These are phyloP conservation scores for Microcyclospora tardicrescens DNA, from an alignment of 2,329 filamentous ascomycete genomes.

Conservation along the genomic window DNA sequence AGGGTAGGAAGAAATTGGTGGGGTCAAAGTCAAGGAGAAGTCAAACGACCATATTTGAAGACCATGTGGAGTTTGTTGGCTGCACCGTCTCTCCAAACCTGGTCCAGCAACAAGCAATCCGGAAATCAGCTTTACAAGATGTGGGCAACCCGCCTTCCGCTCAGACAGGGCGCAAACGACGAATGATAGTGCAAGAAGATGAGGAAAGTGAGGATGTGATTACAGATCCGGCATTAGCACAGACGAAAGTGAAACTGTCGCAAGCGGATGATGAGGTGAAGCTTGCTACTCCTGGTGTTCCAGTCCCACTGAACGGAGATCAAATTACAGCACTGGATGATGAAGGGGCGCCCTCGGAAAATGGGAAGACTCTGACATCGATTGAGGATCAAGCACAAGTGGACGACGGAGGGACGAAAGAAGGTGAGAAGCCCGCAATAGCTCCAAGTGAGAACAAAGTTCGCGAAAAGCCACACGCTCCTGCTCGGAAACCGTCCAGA, in stretches of 20 bases:
- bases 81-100: slow-evolving; percentile 15
- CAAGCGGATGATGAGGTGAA: background rate
- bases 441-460: background rate
- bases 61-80: slow-evolving; percentile 15
- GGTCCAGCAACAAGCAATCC: slow-evolving; percentile 21
- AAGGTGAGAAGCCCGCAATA: background rate
- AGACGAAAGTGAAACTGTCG: background rate
- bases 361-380: background rate
- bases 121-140: slow-evolving; percentile 12
- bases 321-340: background rate
- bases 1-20: too few species aligned
- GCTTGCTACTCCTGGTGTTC: too few species aligned
- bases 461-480: background rate
- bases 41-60: slow-evolving; percentile 24
- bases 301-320: background rate
- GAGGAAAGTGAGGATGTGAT: slow-evolving; percentile 6
- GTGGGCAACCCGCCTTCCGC: slow-evolving; percentile 2
- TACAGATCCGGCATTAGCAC: background rate
- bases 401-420: background rate
- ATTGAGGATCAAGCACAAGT: too few species aligned
- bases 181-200: slow-evolving; percentile 1
- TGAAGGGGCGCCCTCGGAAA: slow-evolving; percentile 11
- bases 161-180: background rate
- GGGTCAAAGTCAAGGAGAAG: slow-evolving; percentile 12
- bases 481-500: too few species aligned